A percentile compares a stretch with the other conserved stretches of the same genome.
Conservation (phyloP, 495 filamentous ascomycete species). For the Penicillium antarcticum region DNA sequence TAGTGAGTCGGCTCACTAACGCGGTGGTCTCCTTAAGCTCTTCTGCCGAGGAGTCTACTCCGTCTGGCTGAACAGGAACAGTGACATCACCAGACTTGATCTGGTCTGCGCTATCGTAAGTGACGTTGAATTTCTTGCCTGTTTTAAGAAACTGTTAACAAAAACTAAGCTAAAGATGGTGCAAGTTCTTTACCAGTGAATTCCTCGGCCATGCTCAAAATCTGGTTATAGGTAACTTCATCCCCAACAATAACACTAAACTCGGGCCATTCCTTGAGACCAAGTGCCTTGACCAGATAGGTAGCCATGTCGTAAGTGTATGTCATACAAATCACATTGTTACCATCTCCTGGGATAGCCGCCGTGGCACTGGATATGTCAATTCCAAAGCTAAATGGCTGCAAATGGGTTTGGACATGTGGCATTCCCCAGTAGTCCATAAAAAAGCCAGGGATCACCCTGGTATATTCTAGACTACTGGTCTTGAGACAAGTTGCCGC, state of each 20-base stretch:
- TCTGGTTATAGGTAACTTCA: conserved; percentile 45
- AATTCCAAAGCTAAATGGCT: conserved; percentile 39
- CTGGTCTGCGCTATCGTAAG: conserved; percentile 46
- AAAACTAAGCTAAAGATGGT: background rate
- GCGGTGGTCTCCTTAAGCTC: conserved; percentile 30
- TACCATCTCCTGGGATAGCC: conserved; percentile 51
- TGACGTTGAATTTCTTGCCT: conserved; percentile 49
- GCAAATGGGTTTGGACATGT: conserved; percentile 35
- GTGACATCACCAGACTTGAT: conserved; percentile 44
- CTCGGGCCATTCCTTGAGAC: conserved; percentile 45
- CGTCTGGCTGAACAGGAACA: conserved; percentile 36
- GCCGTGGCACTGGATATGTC: conserved; percentile 45
- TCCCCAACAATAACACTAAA: conserved; percentile 44
- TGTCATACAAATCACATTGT: conserved; percentile 47
- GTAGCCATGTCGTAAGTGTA: conserved; percentile 50
- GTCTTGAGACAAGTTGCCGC: conserved; percentile 26
- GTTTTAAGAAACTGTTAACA: background rate
- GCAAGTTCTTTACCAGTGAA: conserved; percentile 35
- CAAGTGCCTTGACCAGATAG: conserved; percentile 45
- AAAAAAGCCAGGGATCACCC: conserved; percentile 49
- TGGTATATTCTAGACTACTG: conserved; percentile 43
- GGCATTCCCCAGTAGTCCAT: conserved; percentile 56
- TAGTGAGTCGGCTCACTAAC: conserved; percentile 31
- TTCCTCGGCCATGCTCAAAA: conserved; percentile 42
- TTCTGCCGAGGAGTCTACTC: conserved; percentile 16